phyloP scores from a whole-genome alignment of 768 basidiomycete species.

The Tricholoma furcatifolium region DNA sequence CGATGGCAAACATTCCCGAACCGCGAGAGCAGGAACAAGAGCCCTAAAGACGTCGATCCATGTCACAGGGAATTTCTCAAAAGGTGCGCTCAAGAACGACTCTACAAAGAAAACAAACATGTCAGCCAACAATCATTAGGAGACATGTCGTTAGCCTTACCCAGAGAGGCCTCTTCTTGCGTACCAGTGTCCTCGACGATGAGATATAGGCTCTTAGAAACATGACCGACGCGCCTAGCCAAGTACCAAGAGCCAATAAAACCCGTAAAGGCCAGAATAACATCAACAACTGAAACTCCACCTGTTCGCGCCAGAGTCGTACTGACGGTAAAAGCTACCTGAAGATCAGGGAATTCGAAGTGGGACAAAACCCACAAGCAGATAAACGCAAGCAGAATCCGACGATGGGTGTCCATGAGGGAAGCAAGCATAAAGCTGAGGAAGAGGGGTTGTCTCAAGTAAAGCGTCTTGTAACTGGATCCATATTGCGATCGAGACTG shows the following conservation, averaged over 20 bases:
- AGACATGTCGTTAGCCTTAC: background rate
- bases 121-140: too few relatives aligned
- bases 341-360: background rate
- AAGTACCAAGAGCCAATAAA: background rate
- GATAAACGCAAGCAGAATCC: background rate
- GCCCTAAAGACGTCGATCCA: constrained; percentile 2
- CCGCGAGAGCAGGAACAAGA: background rate
- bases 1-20: constrained; percentile 3
- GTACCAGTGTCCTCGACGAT: background rate
- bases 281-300: background rate
- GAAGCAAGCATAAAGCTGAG: background rate
- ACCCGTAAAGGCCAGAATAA: background rate
- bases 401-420: background rate
- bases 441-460: too few relatives aligned
- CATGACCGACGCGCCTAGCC: background rate
- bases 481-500: too few relatives aligned
- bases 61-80: background rate
- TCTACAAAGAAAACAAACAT: background rate
- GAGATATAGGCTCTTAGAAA: background rate
- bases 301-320: background rate
- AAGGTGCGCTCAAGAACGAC: background rate
- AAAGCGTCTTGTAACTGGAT: too few relatives aligned
- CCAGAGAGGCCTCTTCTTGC: background rate
- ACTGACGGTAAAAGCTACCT: background rate
- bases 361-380: background rate